These are phyloP conservation scores for Nicotiana rustica DNA, from an alignment of 305 asterid species.

Conservation along the genomic window DNA sequence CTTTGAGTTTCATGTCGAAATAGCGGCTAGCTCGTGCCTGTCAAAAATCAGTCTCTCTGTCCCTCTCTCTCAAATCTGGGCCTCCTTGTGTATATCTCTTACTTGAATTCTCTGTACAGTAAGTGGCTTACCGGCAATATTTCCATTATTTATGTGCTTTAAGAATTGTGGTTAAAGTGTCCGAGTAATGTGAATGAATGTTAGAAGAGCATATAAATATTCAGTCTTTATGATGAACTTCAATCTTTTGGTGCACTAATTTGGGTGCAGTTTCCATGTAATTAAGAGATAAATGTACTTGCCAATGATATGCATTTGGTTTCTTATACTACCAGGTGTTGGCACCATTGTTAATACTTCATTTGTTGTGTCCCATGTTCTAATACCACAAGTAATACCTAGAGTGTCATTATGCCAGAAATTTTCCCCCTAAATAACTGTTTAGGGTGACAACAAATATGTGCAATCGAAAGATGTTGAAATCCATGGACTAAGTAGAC, in stretches of 20 bases:
- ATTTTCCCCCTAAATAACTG: too few species aligned
- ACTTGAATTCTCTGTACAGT: not conserved
- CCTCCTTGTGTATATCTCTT: constrained; percentile 1
- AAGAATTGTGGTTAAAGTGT: not conserved
- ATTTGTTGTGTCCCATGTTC: too few species aligned
- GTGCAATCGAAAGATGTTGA: too few species aligned
- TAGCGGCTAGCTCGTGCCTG: not conserved
- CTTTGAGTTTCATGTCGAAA: constrained; percentile 12
- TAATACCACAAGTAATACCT: too few species aligned
- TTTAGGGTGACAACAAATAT: too few species aligned
- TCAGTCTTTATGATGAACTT: not conserved
- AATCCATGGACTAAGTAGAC: too few species aligned
- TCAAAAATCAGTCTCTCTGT: constrained; percentile 4
- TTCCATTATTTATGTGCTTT: not conserved
- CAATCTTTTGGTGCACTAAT: not conserved
- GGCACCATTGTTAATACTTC: too few species aligned
- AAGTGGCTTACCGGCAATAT: not conserved
- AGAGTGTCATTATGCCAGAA: too few species aligned
- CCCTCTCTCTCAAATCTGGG: not conserved
- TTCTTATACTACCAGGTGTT: too few species aligned
- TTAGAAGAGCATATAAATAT: not conserved
- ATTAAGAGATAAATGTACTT: too few species aligned
- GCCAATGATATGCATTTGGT: too few species aligned
- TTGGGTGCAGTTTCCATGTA: too few species aligned
- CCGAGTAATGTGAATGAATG: not conserved